Base-by-base conservation (phyloP, 306 rosid genomes). In the Cucurbita moschata region DNA sequence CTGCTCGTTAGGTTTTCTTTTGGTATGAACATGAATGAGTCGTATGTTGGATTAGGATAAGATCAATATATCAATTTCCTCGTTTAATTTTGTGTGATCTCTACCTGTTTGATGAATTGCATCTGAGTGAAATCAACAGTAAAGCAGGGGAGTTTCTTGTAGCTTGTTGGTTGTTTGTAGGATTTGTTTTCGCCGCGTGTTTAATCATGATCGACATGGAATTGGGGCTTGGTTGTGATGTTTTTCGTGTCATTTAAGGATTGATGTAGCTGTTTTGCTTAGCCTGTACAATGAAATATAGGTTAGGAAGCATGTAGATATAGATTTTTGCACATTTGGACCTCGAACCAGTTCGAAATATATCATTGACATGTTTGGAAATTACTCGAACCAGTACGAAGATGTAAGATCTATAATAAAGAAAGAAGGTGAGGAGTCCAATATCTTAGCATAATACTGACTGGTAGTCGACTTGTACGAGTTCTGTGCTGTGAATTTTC, bases 31-130 rank as follows among this genome's bases (percentile, higher is more conserved):
- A 47, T 68, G 57, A 26, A 23, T 64, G 5, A 42, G 71, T 16
- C 46, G 39, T 40, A 10, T 4, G 21, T 64, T 64, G 18, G 35
- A 64, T 47, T 26, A 47, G 57, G 40, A 1, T 68, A 1, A 14
- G 9, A 69, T 42, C 12, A 26, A 47, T 11, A 44, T 66, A 46
- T 11, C 39, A 44, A 66, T 21, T 66, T n/a, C 40, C 72, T 42
- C 55, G 3, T 46, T 19, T 66, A 10, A 44, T 66, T 64, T 44
- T 21, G 55, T 66, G 21, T 66, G 19, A 10, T 44, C 57, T 68
- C 73, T 46, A 67, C 73, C 55, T 23, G 18, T 68, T 47, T 68
- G 73, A 68, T 68, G 73, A 68, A 68, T 47, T 68, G 42, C 55
- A 13, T 49, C 57, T 49, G 23, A 46, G 55, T 35, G 23, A 50